Evolutionary conservation across 106 monocot genomes (phyloP), one percentile per base, ranked within the genome.

Genomic region (Hemerocallis citrina): DNA sequence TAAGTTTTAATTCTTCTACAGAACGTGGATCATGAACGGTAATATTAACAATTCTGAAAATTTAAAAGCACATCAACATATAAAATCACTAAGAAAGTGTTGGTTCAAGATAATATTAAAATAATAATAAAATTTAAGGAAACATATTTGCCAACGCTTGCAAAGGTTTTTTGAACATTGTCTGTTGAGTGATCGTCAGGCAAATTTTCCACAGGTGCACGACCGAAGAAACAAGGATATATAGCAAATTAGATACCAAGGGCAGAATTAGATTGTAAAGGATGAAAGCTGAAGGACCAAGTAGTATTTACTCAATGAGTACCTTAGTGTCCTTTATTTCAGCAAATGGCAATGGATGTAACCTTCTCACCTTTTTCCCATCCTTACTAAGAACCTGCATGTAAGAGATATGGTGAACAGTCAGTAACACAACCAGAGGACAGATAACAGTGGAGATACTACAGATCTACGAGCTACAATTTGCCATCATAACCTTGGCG

Each of bases 201-300:
- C 28, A 90, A 72, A 87, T 96, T 96, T 76, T 90, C 91, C 34
- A 84, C 84, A 66, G 13, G 75, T 85, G 54, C 70, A 56, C 45
- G 67, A 41, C 93, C 88, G 68, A 69, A 25, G 9, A 17, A 70
- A 28, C n/a, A 13, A 56, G 24, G 29, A 13, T 28, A 60, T n/a
- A n/a, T n/a, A n/a, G n/a, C n/a, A n/a, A n/a, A n/a, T n/a, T n/a
- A n/a, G n/a, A n/a, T n/a, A 49, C 24, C 25, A 45, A 12, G 48
- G 36, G 13, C 34, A 16, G 11, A 7, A 32, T 8, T 13, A 9
- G 22, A 57, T 30, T 11, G 25, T 55, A 11, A 55, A 43, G 11
- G 16, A 27, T 44, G 12, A 33, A 30, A 15, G 42, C 0, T 12
- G 19, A 63, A 32, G 45, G 61, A 52, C 10, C 17, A 45, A 34